These are phyloP conservation scores for Colletotrichum graminicola DNA, from an alignment of 2,329 filamentous ascomycete species.

Conservation along the genomic window DNA sequence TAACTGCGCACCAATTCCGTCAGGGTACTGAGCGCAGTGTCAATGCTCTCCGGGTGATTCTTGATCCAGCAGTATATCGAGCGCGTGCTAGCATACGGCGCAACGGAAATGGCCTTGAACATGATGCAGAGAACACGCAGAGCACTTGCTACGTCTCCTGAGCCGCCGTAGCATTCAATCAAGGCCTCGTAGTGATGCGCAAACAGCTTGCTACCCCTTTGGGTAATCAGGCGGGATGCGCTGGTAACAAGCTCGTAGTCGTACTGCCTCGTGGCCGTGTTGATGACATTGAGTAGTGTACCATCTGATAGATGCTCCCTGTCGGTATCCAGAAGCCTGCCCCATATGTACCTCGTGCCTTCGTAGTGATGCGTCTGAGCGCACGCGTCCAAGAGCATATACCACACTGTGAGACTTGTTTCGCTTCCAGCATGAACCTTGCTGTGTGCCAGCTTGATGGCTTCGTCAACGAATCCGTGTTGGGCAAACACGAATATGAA, in stretches of 20 bases:
- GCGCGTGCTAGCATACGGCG: slow-evolving; percentile 71
- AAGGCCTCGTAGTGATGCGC: slow-evolving; percentile 84
- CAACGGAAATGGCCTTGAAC: slow-evolving; percentile 70
- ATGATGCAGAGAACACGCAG: slow-evolving; percentile 81
- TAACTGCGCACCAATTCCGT: slow-evolving; percentile 59
- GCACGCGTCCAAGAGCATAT: slow-evolving; percentile 81
- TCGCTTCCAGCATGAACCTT: slow-evolving; percentile 58
- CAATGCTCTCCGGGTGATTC: slow-evolving; percentile 58
- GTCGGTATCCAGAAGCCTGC: slow-evolving; percentile 55
- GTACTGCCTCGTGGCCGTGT: slow-evolving; percentile 75
- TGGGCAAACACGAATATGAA: slow-evolving; percentile 81
- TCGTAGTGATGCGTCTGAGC: slow-evolving; percentile 73
- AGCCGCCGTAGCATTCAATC: slow-evolving; percentile 74
- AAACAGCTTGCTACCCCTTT: slow-evolving; percentile 68
- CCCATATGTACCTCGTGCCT: slow-evolving; percentile 79
- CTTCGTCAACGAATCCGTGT: slow-evolving; percentile 81
- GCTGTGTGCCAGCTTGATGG: slow-evolving; percentile 74
- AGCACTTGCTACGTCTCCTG: slow-evolving; percentile 72
- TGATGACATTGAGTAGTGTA: slow-evolving; percentile 76
- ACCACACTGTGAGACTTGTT: slow-evolving; percentile 68
- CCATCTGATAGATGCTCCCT: slow-evolving; percentile 74
- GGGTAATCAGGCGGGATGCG: slow-evolving; percentile 74
- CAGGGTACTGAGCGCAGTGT: slow-evolving; percentile 68
- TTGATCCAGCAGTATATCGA: slow-evolving; percentile 70
- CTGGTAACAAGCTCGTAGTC: slow-evolving; percentile 78